Evolutionary conservation across 495 filamentous ascomycete species (phyloP).

Genomic region (Aspergillus bridgeri): DNA sequence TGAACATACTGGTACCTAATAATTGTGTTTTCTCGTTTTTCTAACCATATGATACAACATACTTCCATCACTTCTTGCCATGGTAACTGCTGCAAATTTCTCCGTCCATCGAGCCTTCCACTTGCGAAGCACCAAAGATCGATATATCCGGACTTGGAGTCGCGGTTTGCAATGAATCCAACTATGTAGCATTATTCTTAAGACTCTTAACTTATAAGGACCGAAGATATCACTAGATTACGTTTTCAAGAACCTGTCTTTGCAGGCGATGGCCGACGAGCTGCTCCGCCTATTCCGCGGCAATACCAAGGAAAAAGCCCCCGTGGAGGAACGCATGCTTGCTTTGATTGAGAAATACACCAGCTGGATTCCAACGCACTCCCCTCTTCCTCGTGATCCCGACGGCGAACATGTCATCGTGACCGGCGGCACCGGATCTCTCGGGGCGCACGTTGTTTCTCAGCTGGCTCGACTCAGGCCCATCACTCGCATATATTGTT

Average conservation of each 20-base stretch:
- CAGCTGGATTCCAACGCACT: slow-evolving; percentile 27
- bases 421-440: slow-evolving; percentile 63
- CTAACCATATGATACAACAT: no score
- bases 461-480: slow-evolving; percentile 24
- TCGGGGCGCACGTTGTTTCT: slow-evolving; percentile 54
- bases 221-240: slow-evolving; percentile 37
- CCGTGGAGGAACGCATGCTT: slow-evolving; percentile 21
- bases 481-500: slow-evolving; percentile 47
- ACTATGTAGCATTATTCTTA: slow-evolving; percentile 36
- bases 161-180: slow-evolving; percentile 46
- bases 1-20: no score
- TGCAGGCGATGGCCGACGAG: slow-evolving; percentile 26
- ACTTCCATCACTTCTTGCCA: slow-evolving; percentile 22
- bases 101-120: slow-evolving; percentile 12
- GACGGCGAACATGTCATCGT: slow-evolving; percentile 31
- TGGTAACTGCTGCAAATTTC: slow-evolving; percentile 15
- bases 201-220: slow-evolving; percentile 23
- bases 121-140: slow-evolving; percentile 20
- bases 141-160: slow-evolving; percentile 50
- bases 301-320: slow-evolving; percentile 11
- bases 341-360: slow-evolving; percentile 33
- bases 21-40: no score
- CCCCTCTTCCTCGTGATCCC: slow-evolving; percentile 15
- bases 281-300: slow-evolving; percentile 13
- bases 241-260: slow-evolving; percentile 37